Evolutionary conservation across 2,329 filamentous ascomycete species (phyloP).

Genomic region (Monilinia laxa): DNA sequence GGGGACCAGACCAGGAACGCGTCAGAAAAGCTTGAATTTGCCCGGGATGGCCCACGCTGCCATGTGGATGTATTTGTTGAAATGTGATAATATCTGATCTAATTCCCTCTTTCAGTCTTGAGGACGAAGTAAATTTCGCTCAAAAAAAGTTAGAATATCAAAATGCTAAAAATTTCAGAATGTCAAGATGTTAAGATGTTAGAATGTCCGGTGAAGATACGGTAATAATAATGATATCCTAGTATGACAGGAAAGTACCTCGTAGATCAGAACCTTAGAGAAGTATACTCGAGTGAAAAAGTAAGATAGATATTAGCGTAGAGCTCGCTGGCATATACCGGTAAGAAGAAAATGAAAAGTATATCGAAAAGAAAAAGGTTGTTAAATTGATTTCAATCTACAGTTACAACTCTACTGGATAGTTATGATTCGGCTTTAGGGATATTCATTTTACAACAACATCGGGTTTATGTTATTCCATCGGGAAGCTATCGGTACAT

Average conservation of each 20-base stretch:
- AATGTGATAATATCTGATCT: too few relatives aligned
- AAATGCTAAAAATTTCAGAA: too few relatives aligned
- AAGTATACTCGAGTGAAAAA: not conserved
- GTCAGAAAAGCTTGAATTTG: constrained; percentile 22
- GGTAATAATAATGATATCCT: not conserved
- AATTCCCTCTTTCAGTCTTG: too few relatives aligned
- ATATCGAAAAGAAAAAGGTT: too few relatives aligned
- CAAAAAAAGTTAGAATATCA: too few relatives aligned
- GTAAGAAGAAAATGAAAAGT: too few relatives aligned
- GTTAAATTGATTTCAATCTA: too few relatives aligned
- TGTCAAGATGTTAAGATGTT: too few relatives aligned
- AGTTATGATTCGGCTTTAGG: too few relatives aligned
- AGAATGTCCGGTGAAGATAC: not conserved
- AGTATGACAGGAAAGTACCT: not conserved
- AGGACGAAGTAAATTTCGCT: too few relatives aligned
- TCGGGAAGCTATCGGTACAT: not conserved
- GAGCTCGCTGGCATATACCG: not conserved
- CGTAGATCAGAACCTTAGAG: not conserved
- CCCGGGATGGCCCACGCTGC: constrained; percentile 3
- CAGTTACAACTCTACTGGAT: too few relatives aligned
- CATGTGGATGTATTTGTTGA: not conserved
- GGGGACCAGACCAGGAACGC: too few relatives aligned
- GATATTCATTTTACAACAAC: not conserved
- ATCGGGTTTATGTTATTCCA: not conserved
- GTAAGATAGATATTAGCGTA: not conserved